Evolutionary conservation across 148 eudicot genomes (phyloP).

Genomic region (Rhododendron simsii): DNA sequence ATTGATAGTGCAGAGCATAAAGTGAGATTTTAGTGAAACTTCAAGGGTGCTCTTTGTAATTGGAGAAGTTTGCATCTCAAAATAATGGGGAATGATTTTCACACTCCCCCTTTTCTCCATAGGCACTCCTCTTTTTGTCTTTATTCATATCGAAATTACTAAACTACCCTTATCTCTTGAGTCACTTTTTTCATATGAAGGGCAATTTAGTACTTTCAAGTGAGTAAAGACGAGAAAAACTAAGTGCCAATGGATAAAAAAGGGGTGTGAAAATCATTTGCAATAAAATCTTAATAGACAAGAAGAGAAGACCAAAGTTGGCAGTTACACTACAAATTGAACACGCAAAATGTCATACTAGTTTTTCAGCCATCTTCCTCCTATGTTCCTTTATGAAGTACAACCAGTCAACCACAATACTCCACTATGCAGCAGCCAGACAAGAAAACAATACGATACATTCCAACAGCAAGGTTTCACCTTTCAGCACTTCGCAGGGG

Average conservation of each 20-base stretch:
- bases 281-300: no score
- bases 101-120: no score
- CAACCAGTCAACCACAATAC: not conserved
- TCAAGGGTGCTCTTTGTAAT: not conserved
- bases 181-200: not conserved
- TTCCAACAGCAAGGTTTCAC: not conserved
- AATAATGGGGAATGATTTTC: not conserved
- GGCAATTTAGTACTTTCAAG: not conserved
- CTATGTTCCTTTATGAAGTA: not conserved
- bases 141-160: not conserved
- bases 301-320: not conserved
- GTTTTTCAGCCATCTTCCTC: not conserved
- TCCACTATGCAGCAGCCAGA: not conserved
- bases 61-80: not conserved
- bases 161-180: not conserved
- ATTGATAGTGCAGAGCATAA: not conserved
- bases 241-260: no score
- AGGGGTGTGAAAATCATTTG: no score
- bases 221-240: not conserved
- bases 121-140: no score
- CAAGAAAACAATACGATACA: not conserved
- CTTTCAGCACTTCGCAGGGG: not conserved
- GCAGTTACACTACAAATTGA: not conserved
- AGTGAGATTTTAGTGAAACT: not conserved
- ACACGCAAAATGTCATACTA: not conserved